Conservation (phyloP, 2,329 filamentous ascomycete species). For the Hypoxylon sp. region DNA sequence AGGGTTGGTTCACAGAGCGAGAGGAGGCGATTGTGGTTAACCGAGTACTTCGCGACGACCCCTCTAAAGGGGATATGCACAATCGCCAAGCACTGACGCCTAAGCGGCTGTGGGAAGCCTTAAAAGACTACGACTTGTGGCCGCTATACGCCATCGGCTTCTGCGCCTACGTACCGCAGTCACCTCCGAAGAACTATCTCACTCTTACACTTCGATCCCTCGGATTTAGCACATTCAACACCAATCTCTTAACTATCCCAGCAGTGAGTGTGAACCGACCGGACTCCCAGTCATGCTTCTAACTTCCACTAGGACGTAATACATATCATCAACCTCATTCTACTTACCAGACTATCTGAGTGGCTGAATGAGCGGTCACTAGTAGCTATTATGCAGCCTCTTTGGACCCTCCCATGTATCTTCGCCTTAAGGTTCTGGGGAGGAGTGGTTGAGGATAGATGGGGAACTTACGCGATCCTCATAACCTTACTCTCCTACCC, state of each 20-base stretch:
- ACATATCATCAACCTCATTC: slow-evolving; percentile 66
- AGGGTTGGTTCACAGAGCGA: slow-evolving; percentile 71
- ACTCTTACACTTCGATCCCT: slow-evolving; percentile 66
- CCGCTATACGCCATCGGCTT: slow-evolving; percentile 67
- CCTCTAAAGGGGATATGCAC: slow-evolving; percentile 71
- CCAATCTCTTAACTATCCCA: slow-evolving; percentile 71
- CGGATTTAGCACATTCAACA: slow-evolving; percentile 67
- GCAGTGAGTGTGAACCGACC: slow-evolving; percentile 54
- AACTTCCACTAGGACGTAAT: slow-evolving; percentile 59
- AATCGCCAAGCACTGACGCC: slow-evolving; percentile 69
- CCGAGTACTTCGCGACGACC: slow-evolving; percentile 69
- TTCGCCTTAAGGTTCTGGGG: slow-evolving; percentile 65
- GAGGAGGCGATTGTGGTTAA: slow-evolving; percentile 73
- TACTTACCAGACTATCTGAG: slow-evolving; percentile 67
- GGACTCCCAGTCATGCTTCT: slow-evolving; percentile 52
- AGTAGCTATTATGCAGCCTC: slow-evolving; percentile 60
- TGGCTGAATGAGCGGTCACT: slow-evolving; percentile 64
- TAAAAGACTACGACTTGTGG: slow-evolving; percentile 71
- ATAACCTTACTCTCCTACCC: slow-evolving; percentile 67
- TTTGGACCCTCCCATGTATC: slow-evolving; percentile 71
- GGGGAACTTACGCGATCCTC: slow-evolving; percentile 67
- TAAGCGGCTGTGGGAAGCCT: slow-evolving; percentile 62
- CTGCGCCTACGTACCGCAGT: slow-evolving; percentile 63
- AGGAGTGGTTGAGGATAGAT: slow-evolving; percentile 59
- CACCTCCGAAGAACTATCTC: slow-evolving; percentile 64